Evolutionary conservation across 345 rosid species (phyloP).

Genomic region (Dipteronia sinensis): DNA sequence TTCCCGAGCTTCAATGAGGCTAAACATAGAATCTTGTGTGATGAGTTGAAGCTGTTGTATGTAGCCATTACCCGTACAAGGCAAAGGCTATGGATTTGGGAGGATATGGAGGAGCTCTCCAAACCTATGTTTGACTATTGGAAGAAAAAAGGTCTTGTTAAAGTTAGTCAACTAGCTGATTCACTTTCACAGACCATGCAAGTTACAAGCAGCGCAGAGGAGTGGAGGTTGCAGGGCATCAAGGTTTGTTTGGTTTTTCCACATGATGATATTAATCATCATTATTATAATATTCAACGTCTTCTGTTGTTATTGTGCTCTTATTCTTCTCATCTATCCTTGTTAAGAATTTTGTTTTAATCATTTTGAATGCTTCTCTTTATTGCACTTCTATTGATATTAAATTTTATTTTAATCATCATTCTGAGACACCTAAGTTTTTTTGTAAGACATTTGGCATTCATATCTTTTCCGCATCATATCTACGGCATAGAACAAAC

Average conservation of each 20-base stretch:
- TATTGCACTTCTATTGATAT: background rate
- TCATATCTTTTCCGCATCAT: background rate
- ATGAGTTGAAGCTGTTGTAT: conserved; percentile 55
- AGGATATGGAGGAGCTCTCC: conserved; percentile 35
- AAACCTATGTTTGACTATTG: conserved; percentile 45
- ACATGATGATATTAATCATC: background rate
- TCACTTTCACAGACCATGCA: conserved; percentile 44
- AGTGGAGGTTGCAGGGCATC: conserved; percentile 49
- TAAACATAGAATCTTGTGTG: conserved; percentile 46
- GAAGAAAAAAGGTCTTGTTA: conserved; percentile 37
- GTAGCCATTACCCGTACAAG: conserved; percentile 58
- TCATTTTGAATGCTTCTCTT: background rate
- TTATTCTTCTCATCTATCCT: background rate
- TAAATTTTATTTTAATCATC: no score
- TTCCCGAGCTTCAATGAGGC: conserved; percentile 35
- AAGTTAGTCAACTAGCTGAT: conserved; percentile 38
- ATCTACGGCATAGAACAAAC: background rate
- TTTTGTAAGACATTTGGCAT: no score
- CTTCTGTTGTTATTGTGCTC: background rate
- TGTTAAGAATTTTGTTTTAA: background rate
- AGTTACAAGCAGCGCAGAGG: conserved; percentile 47
- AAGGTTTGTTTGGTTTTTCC: conserved; percentile 36
- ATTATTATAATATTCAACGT: no score
- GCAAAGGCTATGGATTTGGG: conserved; percentile 62
- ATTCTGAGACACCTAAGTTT: background rate